phyloP scores from a whole-genome alignment of 768 basidiomycete genomes.

The Tulasnella sp. region DNA sequence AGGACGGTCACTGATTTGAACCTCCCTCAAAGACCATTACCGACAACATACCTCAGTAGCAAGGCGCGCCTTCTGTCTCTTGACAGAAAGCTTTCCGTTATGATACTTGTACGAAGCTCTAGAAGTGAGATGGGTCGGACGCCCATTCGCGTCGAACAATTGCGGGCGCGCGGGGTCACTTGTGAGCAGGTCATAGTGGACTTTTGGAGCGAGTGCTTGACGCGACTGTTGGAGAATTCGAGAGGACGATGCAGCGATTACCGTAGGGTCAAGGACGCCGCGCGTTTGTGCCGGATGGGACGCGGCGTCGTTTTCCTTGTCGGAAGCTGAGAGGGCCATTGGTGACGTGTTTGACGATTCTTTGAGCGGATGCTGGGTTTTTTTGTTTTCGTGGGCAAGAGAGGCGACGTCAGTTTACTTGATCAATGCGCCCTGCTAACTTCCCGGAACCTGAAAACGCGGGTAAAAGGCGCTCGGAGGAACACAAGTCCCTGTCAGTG shows the following conservation, averaged over 20 bases:
- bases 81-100: not conserved
- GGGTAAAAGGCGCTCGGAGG: not conserved
- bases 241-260: not conserved
- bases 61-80: not conserved
- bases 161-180: not conserved
- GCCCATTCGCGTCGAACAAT: not conserved
- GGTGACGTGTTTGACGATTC: not conserved
- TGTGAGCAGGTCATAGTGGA: not conserved
- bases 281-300: not conserved
- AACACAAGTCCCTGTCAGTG: not conserved
- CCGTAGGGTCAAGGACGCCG: not conserved
- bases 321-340: not conserved
- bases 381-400: too few species aligned
- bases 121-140: not conserved
- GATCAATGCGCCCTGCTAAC: not conserved
- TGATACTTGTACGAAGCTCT: conserved; percentile 2
- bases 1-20: not conserved
- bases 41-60: not conserved
- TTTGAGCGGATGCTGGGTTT: not conserved
- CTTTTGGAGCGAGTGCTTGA: not conserved
- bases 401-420: not conserved
- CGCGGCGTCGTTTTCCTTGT: not conserved
- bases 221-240: not conserved
- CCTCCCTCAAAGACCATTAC: not conserved
- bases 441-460: not conserved